Evolutionary conservation across 768 basidiomycete genomes (phyloP), one percentile per base, ranked within the genome.

Genomic region (Leucocoprinus birnbaumii): DNA sequence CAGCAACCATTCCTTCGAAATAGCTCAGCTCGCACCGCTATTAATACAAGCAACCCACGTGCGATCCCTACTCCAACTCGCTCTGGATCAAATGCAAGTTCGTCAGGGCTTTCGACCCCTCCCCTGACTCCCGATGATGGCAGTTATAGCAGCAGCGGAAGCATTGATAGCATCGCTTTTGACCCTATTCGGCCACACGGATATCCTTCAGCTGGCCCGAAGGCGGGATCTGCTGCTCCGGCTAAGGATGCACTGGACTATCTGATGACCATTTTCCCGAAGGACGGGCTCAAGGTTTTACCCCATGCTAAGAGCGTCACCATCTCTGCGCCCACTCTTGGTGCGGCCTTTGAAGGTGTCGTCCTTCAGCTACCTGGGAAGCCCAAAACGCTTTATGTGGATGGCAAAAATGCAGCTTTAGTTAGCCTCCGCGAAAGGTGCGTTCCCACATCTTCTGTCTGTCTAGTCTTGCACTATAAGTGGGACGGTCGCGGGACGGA

Each of bases 351-450:
- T 65, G 85, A 91, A 31, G 91, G 89, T 18, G 79, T 91, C 27
- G 85, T 93, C 31, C 79, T 94, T 55, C 83, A 87, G 50, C 69
- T 91, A 18, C 89, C 88, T 22, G 83, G 80, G 48, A 75, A 79
- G 59, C 71, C 83, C 41, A 90, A 83, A 74, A 91, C 89, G 10
- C 75, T 95, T 19, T 95, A 91, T 63, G 87, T 94, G 42, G 86
- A 91, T 65, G 88, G 89, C 59, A 90, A 92, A 75, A 87, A 83
- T 60, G 88, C 90, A 27, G 83, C 87, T 54, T 78, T 82, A 24
- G 86, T 93, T 63, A 87, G 83, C 66, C 74, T 94, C 42, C 80
- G 91, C 60, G 91, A 94, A 77, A 91, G 91, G 90, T 91, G 61
- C 40, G 70, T 65, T 37, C 16, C 27, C 8, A 46, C 54, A 35